phyloP scores from a whole-genome alignment of 345 rosid genomes.

The Citrus maxima region DNA sequence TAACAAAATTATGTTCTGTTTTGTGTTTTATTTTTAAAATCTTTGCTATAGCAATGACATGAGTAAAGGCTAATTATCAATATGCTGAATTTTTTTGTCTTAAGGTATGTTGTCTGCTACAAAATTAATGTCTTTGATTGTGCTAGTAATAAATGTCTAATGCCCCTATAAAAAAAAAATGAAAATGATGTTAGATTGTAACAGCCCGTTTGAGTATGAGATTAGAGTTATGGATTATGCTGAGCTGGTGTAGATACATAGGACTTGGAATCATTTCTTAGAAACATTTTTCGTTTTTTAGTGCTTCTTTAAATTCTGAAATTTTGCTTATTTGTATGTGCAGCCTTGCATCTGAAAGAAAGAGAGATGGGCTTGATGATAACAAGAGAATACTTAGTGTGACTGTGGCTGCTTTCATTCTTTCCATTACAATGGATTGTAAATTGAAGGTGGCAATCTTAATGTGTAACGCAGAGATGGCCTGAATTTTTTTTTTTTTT shows the following conservation, averaged over 20 bases:
- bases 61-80: neutral
- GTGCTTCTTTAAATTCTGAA: conserved; percentile 9
- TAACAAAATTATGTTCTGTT: neutral
- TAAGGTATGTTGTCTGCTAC: neutral
- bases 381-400: conserved; percentile 43
- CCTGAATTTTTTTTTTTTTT: neutral
- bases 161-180: too few relatives aligned
- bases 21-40: neutral
- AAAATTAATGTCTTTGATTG: neutral
- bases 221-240: conserved; percentile 8
- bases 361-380: conserved; percentile 42
- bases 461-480: conserved; percentile 10
- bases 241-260: neutral
- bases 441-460: conserved; percentile 51
- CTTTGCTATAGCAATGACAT: neutral
- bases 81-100: neutral
- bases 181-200: neutral
- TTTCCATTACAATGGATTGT: conserved; percentile 53
- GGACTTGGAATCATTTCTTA: conserved; percentile 3
- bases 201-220: neutral
- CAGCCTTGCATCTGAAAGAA: conserved; percentile 47
- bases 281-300: neutral
- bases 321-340: conserved; percentile 17
- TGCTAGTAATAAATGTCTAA: neutral
- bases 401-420: conserved; percentile 68